Base-by-base conservation (phyloP, 768 basidiomycete genomes). In the Amanita pseudoporphyria region DNA sequence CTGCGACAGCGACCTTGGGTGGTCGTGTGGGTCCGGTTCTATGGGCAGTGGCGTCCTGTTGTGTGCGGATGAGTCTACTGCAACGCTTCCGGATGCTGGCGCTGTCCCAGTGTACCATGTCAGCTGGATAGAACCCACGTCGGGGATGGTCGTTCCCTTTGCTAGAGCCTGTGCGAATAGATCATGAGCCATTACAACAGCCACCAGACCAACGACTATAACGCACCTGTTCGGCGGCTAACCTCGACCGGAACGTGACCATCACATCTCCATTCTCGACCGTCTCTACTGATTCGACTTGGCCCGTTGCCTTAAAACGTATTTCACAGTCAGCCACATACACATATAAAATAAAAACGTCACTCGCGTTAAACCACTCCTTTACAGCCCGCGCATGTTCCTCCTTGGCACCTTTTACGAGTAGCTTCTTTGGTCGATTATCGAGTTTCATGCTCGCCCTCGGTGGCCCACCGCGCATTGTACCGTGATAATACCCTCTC, bases 401-500 rank as follows among this genome's bases (percentile, higher is more conserved):
- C 31, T 71, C 65, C 14, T 61, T 64, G 7, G 77, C 78, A 32
- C 84, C 87, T 59, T 87, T 84, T 24, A 96, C 70, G 18, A 85
- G 65, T 19, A 96, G 67, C 64, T 79, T 83, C 68, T 82, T 86
- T 9, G 92, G 87, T 14, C 92, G 79, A 59, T 93, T 91, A 64
- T 96, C 92, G 24, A 96, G 77, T 60, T 87, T 87, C 84, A 95
- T 86, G 58, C 82, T 90, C 9, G 72, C 69, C 36, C 84, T 76
- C 9, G 81, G 72, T 40, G 78, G 73, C 2, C 56, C 56, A 50
- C 87, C 86, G 39, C 87, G 78, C 54, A 76, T 71, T 7, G 70
- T 72, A 36, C 79, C 78, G 52, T 85, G 78, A 62, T 73, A 79
- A 58, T 74, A 82, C 12, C 77, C 68, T 40, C 88, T 64, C 22